phyloP scores from a whole-genome alignment of 805 yeast species.

The Hanseniaspora jakobsenii region DNA sequence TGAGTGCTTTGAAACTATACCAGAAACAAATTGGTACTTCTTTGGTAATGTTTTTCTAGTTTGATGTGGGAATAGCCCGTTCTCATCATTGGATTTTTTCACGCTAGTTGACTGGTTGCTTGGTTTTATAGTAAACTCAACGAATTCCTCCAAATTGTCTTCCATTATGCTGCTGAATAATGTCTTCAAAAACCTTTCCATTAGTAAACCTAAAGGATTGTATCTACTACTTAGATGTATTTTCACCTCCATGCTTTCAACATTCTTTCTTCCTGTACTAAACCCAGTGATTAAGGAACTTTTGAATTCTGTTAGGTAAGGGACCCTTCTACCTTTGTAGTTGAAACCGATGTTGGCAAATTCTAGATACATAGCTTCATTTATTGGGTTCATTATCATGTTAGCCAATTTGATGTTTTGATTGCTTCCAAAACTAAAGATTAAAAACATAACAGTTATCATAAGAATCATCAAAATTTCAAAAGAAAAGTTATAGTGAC shows the following conservation, averaged over 20 bases:
- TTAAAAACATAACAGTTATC: slow-evolving; percentile 36
- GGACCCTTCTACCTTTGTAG: slow-evolving; percentile 17
- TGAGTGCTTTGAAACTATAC: slow-evolving; percentile 70
- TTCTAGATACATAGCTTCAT: slow-evolving; percentile 46
- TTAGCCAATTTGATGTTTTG: slow-evolving; percentile 48
- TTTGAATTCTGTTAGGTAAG: slow-evolving; percentile 31
- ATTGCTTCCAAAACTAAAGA: slow-evolving; percentile 48
- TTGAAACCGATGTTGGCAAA: slow-evolving; percentile 53
- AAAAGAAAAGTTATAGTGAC: slow-evolving; percentile 60
- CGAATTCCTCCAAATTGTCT: slow-evolving; percentile 41
- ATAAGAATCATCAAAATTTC: slow-evolving; percentile 49
- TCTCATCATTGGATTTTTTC: slow-evolving; percentile 17
- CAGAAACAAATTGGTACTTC: slow-evolving; percentile 53
- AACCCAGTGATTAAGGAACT: slow-evolving; percentile 41
- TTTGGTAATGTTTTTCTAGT: slow-evolving; percentile 36
- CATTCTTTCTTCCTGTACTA: slow-evolving; percentile 79
- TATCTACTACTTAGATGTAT: slow-evolving; percentile 68
- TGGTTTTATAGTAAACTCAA: slow-evolving; percentile 49
- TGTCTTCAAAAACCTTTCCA: slow-evolving; percentile 51
- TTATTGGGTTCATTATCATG: slow-evolving; percentile 39
- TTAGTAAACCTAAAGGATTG: slow-evolving; percentile 52
- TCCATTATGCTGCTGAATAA: slow-evolving; percentile 44
- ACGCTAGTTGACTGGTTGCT: slow-evolving; percentile 27
- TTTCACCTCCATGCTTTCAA: slow-evolving; percentile 49
- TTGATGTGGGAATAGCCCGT: slow-evolving; percentile 23